These are phyloP conservation scores for Protomyces pachydermus DNA, from an alignment of 1,139 yeast species.

Conservation along the genomic window DNA sequence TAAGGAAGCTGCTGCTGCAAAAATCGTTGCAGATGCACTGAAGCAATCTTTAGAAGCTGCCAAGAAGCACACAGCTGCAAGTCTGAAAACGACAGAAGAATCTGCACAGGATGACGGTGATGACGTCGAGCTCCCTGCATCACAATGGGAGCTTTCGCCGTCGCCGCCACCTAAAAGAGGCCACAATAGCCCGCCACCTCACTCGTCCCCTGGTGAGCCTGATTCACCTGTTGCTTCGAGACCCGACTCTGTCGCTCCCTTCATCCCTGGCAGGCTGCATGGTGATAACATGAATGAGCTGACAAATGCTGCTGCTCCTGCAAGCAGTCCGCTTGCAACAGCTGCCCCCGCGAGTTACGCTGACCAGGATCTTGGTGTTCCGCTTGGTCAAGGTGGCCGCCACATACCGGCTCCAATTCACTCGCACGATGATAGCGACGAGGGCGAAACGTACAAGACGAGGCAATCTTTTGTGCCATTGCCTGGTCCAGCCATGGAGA, in stretches of 20 bases:
- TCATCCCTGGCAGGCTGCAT: not conserved
- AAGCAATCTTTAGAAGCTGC: not conserved
- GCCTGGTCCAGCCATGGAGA: not conserved
- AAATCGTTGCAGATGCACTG: not conserved
- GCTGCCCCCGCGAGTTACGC: not conserved
- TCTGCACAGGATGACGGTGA: not conserved
- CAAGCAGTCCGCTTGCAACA: not conserved
- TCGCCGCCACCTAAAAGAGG: not conserved
- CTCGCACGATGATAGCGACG: not conserved
- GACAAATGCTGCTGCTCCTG: not conserved
- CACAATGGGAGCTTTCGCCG: not conserved
- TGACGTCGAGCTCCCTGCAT: not conserved
- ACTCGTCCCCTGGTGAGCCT: not conserved
- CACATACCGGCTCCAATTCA: not conserved
- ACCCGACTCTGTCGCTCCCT: not conserved
- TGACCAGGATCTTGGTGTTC: not conserved
- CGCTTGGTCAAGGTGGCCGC: not conserved
- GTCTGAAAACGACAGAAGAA: not conserved
- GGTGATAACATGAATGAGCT: not conserved
- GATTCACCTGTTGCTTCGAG: not conserved
- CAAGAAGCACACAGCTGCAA: not conserved
- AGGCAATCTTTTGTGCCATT: not conserved
- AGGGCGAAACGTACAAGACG: not conserved
- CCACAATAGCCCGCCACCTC: not conserved
- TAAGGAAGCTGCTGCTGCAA: not conserved